These are phyloP conservation scores for Blastobotrys indianensis DNA, from an alignment of 1,139 yeast species.

Conservation along the genomic window DNA sequence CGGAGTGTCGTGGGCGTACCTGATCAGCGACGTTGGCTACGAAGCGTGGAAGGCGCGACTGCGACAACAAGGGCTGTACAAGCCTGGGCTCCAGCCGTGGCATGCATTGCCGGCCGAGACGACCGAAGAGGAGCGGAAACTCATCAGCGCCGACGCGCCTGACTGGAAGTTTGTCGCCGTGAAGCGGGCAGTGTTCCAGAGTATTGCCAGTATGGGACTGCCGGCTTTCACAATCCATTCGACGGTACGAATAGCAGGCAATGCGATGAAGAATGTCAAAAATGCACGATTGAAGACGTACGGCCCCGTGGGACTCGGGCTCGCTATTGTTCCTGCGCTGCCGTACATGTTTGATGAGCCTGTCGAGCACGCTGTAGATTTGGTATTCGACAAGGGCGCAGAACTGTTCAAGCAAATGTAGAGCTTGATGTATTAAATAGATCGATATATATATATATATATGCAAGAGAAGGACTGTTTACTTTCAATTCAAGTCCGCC, in stretches of 20 bases:
- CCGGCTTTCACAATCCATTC: constrained; percentile 85
- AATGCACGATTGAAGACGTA: constrained; percentile 48
- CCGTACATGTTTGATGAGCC: constrained; percentile 83
- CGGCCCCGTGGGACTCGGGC: constrained; percentile 75
- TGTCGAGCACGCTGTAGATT: constrained; percentile 64
- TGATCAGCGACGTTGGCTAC: constrained; percentile 71
- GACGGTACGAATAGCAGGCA: constrained; percentile 65
- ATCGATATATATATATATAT: no score
- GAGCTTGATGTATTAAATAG: no score
- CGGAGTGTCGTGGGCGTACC: constrained; percentile 71
- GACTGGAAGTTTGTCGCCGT: constrained; percentile 64
- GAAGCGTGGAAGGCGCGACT: constrained; percentile 71
- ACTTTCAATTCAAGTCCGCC: no score
- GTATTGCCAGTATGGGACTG: constrained; percentile 78
- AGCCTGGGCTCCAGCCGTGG: constrained; percentile 67
- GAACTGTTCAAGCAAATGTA: constrained; percentile 21
- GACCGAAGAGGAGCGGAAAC: constrained; percentile 30
- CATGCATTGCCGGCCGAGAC: constrained; percentile 39
- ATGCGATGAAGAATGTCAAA: constrained; percentile 44
- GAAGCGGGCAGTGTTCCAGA: constrained; percentile 72
- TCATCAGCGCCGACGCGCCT: constrained; percentile 37
- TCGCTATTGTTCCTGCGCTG: constrained; percentile 69
- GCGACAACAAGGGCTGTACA: constrained; percentile 60
- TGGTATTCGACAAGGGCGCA: constrained; percentile 55
- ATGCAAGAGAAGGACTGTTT: no score